Percentiles rank a stretch among this genome's conserved stretches.
Evolutionary conservation across 179 eudicot genomes (phyloP).

Genomic region (Camellia oleifera): DNA sequence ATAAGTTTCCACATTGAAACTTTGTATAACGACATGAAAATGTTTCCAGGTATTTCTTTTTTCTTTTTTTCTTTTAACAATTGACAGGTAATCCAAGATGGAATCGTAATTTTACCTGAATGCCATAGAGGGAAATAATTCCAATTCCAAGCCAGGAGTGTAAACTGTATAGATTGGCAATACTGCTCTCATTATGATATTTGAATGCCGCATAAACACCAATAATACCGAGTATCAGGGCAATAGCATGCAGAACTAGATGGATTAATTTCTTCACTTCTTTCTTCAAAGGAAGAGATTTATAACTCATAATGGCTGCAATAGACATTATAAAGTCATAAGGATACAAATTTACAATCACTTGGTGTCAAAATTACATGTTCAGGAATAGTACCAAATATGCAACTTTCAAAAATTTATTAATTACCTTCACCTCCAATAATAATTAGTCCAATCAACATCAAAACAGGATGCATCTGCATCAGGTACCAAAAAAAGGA

Average conservation of each 20-base stretch:
- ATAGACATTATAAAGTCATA: not conserved
- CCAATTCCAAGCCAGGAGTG: conserved; percentile 97
- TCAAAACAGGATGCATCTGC: conserved; percentile 86
- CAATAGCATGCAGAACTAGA: conserved; percentile 61
- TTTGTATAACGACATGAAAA: not conserved
- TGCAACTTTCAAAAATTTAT: not conserved
- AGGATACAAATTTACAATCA: conserved; percentile 6
- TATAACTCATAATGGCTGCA: conserved; percentile 76
- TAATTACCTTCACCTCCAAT: conserved; percentile 85
- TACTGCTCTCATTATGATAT: conserved; percentile 73
- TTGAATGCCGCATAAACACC: conserved; percentile 86
- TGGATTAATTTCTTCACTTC: conserved; percentile 56
- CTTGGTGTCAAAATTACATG: not conserved
- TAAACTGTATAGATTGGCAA: conserved; percentile 83
- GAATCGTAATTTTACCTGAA: conserved; percentile 55
- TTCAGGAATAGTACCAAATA: not conserved
- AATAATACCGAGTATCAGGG: conserved; percentile 73
- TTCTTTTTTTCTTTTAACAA: not conserved
- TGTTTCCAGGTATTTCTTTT: not conserved
- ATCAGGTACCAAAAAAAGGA: not conserved
- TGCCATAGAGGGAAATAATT: conserved; percentile 65
- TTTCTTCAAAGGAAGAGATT: conserved; percentile 51
- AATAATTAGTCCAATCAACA: conserved; percentile 77
- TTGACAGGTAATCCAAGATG: not conserved
- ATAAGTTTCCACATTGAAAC: not conserved